Percentiles rank a stretch among this genome's conserved stretches.
Conservation (phyloP, 2,329 filamentous ascomycete genomes). For the Reticulascus tulasneorum region DNA sequence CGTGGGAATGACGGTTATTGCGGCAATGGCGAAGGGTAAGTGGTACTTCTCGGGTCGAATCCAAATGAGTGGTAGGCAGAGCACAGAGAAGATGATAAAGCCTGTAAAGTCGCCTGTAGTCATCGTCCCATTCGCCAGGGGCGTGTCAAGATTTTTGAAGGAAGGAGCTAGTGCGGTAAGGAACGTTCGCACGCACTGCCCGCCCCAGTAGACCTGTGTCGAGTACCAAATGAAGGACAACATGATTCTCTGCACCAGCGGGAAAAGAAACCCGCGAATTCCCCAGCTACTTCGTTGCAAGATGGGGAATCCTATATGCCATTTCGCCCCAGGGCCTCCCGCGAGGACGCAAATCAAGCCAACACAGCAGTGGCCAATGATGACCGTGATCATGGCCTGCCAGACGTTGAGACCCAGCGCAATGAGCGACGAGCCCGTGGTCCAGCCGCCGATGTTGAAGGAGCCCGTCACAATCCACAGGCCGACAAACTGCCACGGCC, state of each 20-base stretch:
- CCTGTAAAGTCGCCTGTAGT: conserved; percentile 16
- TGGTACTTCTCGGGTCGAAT: conserved; percentile 21
- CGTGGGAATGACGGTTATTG: conserved; percentile 19
- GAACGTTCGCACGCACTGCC: conserved; percentile 20
- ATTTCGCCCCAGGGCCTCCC: conserved; percentile 22
- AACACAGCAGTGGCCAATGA: conserved; percentile 19
- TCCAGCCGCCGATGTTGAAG: conserved; percentile 29
- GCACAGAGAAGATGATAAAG: conserved; percentile 20
- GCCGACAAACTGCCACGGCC: conserved; percentile 26
- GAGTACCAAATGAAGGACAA: conserved; percentile 22
- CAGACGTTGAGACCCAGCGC: conserved; percentile 23
- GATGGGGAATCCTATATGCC: conserved; percentile 23
- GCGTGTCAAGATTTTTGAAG: conserved; percentile 14
- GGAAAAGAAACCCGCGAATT: conserved; percentile 20
- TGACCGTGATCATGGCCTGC: conserved; percentile 22
- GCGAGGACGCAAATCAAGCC: conserved; percentile 21
- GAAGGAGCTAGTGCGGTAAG: conserved; percentile 15
- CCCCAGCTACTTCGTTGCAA: conserved; percentile 22
- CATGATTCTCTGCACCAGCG: conserved; percentile 19
- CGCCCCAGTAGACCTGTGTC: conserved; percentile 21
- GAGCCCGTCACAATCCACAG: conserved; percentile 29
- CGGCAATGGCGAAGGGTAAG: conserved; percentile 19
- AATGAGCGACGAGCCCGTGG: conserved; percentile 24
- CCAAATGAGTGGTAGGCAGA: conserved; percentile 21
- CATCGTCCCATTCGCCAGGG: conserved; percentile 15